These are phyloP conservation scores for Thinopyrum elongatum DNA, from an alignment of 176 grass and related monocot genomes.

Conservation along the genomic window DNA sequence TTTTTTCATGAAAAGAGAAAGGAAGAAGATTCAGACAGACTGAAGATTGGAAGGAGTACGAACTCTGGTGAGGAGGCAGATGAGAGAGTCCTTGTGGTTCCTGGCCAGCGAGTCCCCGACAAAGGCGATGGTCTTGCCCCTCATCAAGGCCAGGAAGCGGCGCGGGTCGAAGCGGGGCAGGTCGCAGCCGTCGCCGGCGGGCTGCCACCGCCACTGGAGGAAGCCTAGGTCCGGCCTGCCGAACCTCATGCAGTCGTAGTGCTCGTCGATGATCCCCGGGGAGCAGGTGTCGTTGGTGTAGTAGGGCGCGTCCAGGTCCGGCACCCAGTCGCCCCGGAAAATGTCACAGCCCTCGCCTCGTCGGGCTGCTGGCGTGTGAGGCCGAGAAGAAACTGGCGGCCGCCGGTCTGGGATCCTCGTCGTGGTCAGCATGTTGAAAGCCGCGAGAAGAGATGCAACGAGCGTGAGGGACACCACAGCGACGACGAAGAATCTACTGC, in stretches of 20 bases:
- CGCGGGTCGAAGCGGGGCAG: slow-evolving; percentile 41
- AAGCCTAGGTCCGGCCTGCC: slow-evolving; percentile 61
- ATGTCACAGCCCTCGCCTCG: slow-evolving; percentile 42
- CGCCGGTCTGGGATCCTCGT: too few species aligned
- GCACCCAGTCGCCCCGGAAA: slow-evolving; percentile 63
- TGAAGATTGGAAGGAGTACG: neutral
- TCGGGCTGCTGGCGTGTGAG: too few species aligned
- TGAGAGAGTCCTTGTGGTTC: slow-evolving; percentile 67
- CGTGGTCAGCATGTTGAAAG: too few species aligned
- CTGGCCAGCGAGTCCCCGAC: slow-evolving; percentile 67
- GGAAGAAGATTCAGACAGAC: neutral
- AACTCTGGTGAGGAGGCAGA: slow-evolving; percentile 61
- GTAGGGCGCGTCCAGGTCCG: slow-evolving; percentile 47
- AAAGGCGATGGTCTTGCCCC: slow-evolving; percentile 51
- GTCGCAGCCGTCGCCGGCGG: slow-evolving; percentile 35
- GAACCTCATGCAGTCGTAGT: slow-evolving; percentile 65
- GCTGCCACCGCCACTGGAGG: slow-evolving; percentile 48
- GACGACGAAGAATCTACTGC: too few species aligned
- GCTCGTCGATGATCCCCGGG: slow-evolving; percentile 43
- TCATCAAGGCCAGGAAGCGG: slow-evolving; percentile 37
- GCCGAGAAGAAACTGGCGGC: too few species aligned
- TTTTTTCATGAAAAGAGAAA: too few species aligned
- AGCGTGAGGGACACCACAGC: too few species aligned
- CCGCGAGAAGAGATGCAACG: too few species aligned
- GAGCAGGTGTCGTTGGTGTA: slow-evolving; percentile 61